Conservation (phyloP, 345 rosid species). For the Eucalyptus fibrosa region DNA sequence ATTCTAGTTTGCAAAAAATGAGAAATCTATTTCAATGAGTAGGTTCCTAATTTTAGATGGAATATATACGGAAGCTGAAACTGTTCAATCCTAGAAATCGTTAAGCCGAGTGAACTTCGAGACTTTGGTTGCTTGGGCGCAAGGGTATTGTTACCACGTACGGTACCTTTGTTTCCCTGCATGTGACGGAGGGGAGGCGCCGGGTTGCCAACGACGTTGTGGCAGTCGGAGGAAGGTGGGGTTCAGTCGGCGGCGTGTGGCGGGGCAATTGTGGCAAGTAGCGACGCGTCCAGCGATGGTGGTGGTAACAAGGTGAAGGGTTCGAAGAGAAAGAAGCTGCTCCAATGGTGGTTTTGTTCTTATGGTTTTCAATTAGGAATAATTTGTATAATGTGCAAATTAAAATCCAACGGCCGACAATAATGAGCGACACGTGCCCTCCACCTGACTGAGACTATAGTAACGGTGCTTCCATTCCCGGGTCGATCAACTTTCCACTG, state of each 20-base stretch:
- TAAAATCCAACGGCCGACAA: not conserved
- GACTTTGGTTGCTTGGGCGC: not conserved
- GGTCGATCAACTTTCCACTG: too few species aligned
- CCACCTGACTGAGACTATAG: not conserved
- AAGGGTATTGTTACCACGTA: not conserved
- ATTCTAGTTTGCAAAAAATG: accelerated
- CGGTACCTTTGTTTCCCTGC: too few species aligned
- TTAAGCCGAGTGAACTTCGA: not conserved
- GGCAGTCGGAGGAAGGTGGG: not conserved
- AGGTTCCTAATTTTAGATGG: accelerated
- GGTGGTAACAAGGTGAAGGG: not conserved
- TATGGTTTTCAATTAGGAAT: not conserved
- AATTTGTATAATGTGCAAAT: not conserved
- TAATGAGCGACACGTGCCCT: not conserved
- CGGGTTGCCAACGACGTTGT: not conserved
- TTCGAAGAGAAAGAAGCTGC: not conserved
- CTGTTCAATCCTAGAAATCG: too few species aligned
- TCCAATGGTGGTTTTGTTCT: not conserved
- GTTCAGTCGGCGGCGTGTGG: not conserved
- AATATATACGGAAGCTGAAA: too few species aligned
- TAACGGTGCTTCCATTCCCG: too few species aligned
- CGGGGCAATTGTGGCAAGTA: not conserved
- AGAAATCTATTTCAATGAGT: accelerated
- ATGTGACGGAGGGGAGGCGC: not conserved
- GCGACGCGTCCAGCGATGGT: not conserved